Conservation (phyloP, 495 filamentous ascomycete species). For the Articulospora tetracladia region DNA sequence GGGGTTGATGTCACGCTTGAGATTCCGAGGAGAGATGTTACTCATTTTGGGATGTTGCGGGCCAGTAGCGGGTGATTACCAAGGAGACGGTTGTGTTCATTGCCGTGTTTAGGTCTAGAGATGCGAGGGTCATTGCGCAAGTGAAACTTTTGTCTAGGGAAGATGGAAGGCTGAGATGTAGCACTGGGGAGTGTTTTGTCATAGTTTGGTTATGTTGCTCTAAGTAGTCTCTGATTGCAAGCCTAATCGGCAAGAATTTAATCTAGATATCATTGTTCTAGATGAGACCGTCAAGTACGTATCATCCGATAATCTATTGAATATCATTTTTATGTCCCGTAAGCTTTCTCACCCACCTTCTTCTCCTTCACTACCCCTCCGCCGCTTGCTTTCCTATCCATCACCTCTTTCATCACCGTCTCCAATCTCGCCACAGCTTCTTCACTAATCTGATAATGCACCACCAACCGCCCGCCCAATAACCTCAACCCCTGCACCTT, state of each 20-base stretch:
- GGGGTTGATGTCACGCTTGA: background rate
- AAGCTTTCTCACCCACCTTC: conserved; percentile 20
- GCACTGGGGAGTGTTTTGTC: background rate
- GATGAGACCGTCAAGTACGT: background rate
- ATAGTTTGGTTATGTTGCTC: too few species aligned
- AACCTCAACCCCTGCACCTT: conserved; percentile 51
- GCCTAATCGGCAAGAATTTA: background rate
- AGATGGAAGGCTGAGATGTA: too few species aligned
- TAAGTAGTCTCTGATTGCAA: too few species aligned
- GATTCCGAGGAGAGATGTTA: background rate
- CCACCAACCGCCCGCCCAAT: conserved; percentile 50
- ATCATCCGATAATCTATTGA: background rate
- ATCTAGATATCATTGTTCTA: background rate
- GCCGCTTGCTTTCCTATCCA: conserved; percentile 10
- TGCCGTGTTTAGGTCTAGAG: background rate
- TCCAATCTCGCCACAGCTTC: conserved; percentile 46
- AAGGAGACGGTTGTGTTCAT: background rate
- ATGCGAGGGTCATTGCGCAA: background rate
- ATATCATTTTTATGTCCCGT: conserved; percentile 6
- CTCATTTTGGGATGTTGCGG: background rate
- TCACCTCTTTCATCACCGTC: conserved; percentile 41
- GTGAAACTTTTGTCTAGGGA: background rate
- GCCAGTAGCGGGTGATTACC: background rate
- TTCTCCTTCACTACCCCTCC: background rate
- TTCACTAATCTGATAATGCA: conserved; percentile 61